These are phyloP conservation scores for Lolium rigidum DNA, from an alignment of 176 grass and related monocot species.

Conservation along the genomic window DNA sequence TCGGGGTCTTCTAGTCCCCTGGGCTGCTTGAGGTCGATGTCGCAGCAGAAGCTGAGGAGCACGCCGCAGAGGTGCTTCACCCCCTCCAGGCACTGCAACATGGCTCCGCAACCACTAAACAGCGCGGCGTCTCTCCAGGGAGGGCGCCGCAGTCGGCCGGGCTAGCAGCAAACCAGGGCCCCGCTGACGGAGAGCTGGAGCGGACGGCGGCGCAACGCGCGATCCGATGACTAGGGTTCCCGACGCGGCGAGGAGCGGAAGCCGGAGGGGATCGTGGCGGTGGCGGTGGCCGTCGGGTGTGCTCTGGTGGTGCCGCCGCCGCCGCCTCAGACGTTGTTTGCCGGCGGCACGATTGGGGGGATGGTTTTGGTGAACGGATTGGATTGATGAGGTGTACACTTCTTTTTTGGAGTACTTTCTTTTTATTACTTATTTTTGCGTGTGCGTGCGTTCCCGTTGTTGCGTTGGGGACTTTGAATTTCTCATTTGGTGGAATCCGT, in stretches of 20 bases:
- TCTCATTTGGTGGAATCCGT: no score
- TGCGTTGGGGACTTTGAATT: no score
- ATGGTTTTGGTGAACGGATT: no score
- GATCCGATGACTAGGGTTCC: slow-evolving; percentile 4
- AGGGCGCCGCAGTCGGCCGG: neutral
- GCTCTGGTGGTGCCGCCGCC: neutral
- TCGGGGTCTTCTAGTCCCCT: slow-evolving; percentile 82
- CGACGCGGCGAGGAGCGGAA: no score
- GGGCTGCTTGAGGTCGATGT: slow-evolving; percentile 68
- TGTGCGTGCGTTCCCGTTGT: neutral
- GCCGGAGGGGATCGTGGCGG: no score
- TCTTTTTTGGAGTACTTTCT: no score
- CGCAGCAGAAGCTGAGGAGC: slow-evolving; percentile 67
- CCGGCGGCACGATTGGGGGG: no score
- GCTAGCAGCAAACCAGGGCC: neutral
- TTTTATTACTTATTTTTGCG: neutral
- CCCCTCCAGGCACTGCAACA: slow-evolving; percentile 88
- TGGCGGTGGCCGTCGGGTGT: no score
- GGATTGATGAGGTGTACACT: no score
- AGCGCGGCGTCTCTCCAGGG: neutral
- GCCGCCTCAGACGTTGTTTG: no score
- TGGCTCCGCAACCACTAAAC: slow-evolving; percentile 34
- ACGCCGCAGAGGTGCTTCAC: slow-evolving; percentile 62
- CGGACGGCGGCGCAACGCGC: slow-evolving; percentile 9
- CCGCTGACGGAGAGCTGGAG: neutral